Base-by-base conservation (phyloP, 208 protist genomes). In the Crithidia acanthocephali region DNA sequence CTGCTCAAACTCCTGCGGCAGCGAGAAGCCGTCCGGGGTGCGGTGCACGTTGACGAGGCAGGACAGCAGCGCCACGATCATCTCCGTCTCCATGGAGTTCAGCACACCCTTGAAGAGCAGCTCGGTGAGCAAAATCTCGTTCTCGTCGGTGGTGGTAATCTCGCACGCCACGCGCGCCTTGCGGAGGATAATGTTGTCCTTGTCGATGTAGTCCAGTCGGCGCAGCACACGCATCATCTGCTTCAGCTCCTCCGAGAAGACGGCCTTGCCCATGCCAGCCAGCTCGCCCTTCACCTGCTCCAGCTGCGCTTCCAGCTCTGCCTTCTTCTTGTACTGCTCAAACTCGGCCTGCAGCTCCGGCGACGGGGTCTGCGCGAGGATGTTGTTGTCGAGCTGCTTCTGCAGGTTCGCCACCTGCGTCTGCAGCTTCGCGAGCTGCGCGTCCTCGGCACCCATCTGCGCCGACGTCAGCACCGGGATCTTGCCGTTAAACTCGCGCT, bases 161-260 rank as follows among this genome's bases (percentile, higher is more conserved):
- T 99, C 98, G 63, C 97, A 98, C 25, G 99, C 99, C 27, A 99
- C 97, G 33, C 97, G 90, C 11, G 98, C 98, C 83, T 99, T 99
- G 13, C 97, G 72, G 15, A 96, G 83, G 50, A 99, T 98, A 10
- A 99, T 98, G 83, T 99, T 97, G 35, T 99, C 97, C 64, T 93
- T 90, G 53, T 98, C 94, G 58, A 98, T 98, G 87, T 99, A 99
- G 68, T 98, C 97, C 16, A 99, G 78, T 27, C 95, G 91, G 16
- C 96, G 85, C 44, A 99, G 86, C 28, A 99, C 98, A 74, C 98
- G 94, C 87, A 98, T 98, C 91, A 98, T 98, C 66, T 91, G 72
- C 79, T 95, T 96, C 47, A 99, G 84, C 68, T 99, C 95, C 48
- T 99, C 95, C 22, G 90, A 93, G 62, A 97, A 87, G 45, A 98